A percentile compares a stretch with the other conserved stretches of the same genome.
phyloP scores from a whole-genome alignment of 2,329 filamentous ascomycete species.

The Ambrosiella xylebori region DNA sequence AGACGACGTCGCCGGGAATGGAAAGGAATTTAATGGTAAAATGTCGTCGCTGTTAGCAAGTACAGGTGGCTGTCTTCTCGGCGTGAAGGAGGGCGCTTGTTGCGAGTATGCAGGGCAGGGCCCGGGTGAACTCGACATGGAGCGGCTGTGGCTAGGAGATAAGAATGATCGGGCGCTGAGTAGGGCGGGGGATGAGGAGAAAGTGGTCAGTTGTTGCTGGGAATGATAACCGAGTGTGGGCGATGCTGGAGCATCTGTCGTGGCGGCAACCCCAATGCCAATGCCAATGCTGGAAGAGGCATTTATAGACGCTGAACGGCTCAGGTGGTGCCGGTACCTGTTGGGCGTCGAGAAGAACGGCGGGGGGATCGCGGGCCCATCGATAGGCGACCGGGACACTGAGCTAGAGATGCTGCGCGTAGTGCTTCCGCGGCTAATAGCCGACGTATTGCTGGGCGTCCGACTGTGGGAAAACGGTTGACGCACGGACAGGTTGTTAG shows the following conservation, averaged over 20 bases:
- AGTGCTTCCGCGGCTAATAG: not conserved
- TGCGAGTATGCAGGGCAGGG: not conserved
- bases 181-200: not conserved
- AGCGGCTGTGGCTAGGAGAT: not conserved
- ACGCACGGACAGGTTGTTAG: not conserved
- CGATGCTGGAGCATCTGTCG: not conserved
- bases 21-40: no score
- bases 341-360: not conserved
- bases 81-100: not conserved
- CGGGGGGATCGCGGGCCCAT: not conserved
- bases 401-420: not conserved
- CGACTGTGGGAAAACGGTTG: not conserved
- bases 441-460: not conserved
- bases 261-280: not conserved
- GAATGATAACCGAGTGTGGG: not conserved
- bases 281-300: not conserved
- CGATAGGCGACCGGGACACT: not conserved
- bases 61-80: not conserved
- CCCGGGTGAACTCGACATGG: not conserved
- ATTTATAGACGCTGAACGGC: not conserved
- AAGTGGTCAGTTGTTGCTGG: not conserved
- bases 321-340: not conserved
- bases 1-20: not conserved
- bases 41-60: not conserved
- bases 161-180: not conserved